Base-by-base conservation (phyloP, 306 rosid species). In the Prosopis cineraria region DNA sequence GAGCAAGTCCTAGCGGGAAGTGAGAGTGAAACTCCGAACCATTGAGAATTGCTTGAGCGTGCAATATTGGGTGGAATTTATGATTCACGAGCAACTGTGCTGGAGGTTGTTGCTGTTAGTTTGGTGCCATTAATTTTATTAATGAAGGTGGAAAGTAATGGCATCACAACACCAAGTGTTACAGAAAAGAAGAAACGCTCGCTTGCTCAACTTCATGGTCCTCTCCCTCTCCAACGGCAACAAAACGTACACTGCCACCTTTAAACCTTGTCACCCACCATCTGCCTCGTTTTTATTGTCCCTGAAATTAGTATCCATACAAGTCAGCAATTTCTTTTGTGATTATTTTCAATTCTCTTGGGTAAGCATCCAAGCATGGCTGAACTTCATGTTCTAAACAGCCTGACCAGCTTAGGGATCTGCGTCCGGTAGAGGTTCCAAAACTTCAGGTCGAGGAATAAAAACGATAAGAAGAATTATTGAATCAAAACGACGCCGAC, bases 41-140 rank as follows among this genome's bases (percentile, higher is more conserved):
- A 68, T 37, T 62, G 33, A 0, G 9, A 24, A 29, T 24, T 30
- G 17, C 22, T 53, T 22, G 7, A 31, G 14, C 34, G 27, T 8
- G 69, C 19, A 27, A 55, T 24, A 60, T 34, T 50, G 30, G 39
- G 30, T 65, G 47, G 72, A 39, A 13, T 73, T 34, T 45, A 36
- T 40, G 24, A 70, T 48, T 68, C 75, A 58, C 44, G 52, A 29
- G 76, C 71, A 69, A 40, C 31, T 2, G 33, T 56, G 62, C 40
- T 10, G 70, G 41, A 41, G 63, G 76, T 78, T 55, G 81, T 63
- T 76, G 73, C n/a, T 62, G 60, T 39, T 30, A 70, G 40, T 10
- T 22, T 70, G 17, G 19, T 0, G 44, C 76, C 66, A 52, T 72
- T 52, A 52, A 52, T 34, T 52, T 22, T 52, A 72, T 72, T 34